A percentile compares a stretch with the other conserved stretches of the same genome.
Evolutionary conservation across 805 yeast species (phyloP).

Genomic region (Saccharomycopsis javanensis): DNA sequence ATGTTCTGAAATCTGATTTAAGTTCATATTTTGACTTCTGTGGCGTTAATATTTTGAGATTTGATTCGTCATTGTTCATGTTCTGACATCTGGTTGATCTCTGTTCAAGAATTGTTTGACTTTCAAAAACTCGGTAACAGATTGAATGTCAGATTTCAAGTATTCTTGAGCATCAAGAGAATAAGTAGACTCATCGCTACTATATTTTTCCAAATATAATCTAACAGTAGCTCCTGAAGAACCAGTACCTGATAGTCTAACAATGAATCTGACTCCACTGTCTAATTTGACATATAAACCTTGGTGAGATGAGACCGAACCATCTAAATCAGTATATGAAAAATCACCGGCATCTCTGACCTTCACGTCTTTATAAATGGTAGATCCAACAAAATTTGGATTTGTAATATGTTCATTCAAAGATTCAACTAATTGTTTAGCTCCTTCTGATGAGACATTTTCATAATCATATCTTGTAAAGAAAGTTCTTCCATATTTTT

Average conservation of each 20-base stretch:
- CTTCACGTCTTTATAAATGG: slow-evolving; percentile 26
- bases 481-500: slow-evolving; percentile 89
- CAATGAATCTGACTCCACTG: slow-evolving; percentile 76
- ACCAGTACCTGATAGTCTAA: slow-evolving; percentile 93
- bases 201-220: slow-evolving; percentile 79
- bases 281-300: slow-evolving; percentile 78
- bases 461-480: slow-evolving; percentile 95
- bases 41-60: neutral
- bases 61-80: slow-evolving; percentile 31
- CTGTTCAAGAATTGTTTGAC: slow-evolving; percentile 69
- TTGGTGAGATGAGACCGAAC: slow-evolving; percentile 78
- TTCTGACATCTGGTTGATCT: slow-evolving; percentile 81
- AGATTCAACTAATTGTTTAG: slow-evolving; percentile 52
- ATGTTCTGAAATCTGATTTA: too few relatives aligned
- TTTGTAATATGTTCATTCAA: slow-evolving; percentile 33
- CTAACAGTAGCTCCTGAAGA: slow-evolving; percentile 97
- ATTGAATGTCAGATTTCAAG: slow-evolving; percentile 50
- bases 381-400: slow-evolving; percentile 39
- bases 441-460: slow-evolving; percentile 67
- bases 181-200: slow-evolving; percentile 44
- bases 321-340: slow-evolving; percentile 89
- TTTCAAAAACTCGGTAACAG: slow-evolving; percentile 58
- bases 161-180: slow-evolving; percentile 52
- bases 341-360: slow-evolving; percentile 80
- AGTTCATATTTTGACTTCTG: too few relatives aligned